A percentile compares a stretch with the other conserved stretches of the same genome.
These are phyloP conservation scores for Nephelium lappaceum DNA, from an alignment of 345 rosid genomes.

Conservation along the genomic window DNA sequence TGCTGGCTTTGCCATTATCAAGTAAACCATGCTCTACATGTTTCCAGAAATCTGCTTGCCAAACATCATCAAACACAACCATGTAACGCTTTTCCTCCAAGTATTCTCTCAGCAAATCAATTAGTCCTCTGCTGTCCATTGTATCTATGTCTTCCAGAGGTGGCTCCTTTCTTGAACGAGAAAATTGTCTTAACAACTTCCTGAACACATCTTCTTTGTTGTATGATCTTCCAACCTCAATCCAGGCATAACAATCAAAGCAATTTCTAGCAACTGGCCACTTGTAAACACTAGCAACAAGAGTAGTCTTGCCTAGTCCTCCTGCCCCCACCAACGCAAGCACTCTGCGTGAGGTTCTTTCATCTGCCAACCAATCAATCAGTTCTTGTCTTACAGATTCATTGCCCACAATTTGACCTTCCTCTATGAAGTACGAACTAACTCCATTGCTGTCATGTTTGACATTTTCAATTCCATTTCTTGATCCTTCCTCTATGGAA, in stretches of 20 bases:
- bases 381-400: neutral
- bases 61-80: constrained; percentile 27
- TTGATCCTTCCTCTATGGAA: neutral
- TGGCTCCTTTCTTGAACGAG: neutral
- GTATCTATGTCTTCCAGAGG: neutral
- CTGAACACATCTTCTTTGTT: neutral
- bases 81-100: constrained; percentile 17
- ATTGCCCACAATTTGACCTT: constrained; percentile 21
- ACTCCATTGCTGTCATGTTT: neutral
- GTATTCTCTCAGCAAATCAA: constrained; percentile 9
- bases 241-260: constrained; percentile 26
- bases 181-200: constrained; percentile 2
- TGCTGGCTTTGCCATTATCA: constrained; percentile 19
- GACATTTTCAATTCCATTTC: neutral
- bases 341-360: neutral
- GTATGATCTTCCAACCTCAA: constrained; percentile 11
- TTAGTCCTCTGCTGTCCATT: constrained; percentile 10
- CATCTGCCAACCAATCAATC: neutral
- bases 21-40: constrained; percentile 18
- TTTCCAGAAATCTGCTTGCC: constrained; percentile 22
- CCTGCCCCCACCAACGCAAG: constrained; percentile 19
- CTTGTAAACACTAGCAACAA: constrained; percentile 17
- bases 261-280: neutral
- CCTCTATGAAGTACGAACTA: constrained; percentile 19
- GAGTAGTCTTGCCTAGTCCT: constrained; percentile 29